Base-by-base conservation (phyloP, 257 asterid genomes). In the Plantago elongata region DNA sequence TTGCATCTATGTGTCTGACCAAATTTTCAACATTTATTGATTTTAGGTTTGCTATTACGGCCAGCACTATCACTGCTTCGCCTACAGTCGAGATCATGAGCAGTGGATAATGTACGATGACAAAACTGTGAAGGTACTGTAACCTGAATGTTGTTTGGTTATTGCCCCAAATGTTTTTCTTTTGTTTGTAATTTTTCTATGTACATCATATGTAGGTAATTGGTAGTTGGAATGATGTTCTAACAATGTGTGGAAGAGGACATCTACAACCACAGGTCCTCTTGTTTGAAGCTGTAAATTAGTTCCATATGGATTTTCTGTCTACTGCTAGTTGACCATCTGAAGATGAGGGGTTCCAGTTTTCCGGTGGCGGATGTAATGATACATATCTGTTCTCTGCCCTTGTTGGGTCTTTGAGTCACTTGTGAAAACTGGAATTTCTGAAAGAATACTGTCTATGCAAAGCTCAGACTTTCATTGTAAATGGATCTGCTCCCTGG, bases 201-300 rank as follows among this genome's bases (percentile, higher is more conserved):
- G 29, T 49, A n/a, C n/a, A 49, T 16, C 9, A 8, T 50, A 18
- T 45, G 60, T 56, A 92, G 97, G 95, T 92, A 5, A 75, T 93
- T 68, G 99, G 97, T 61, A 66, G 69, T 78, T 93, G 99, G 99
- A 72, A 68, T 65, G 96, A 93, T 54, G 99, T 93, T 62, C 86
- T 89, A 67, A 63, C 65, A 48, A 83, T 78, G 87, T 93, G 99
- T 56, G 96, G 80, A 80, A 82, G 63, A 74, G 99, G 99, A 63
- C 97, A 87, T 75, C 76, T 93, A 72, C 99, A 93, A 73, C 99
- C 99, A 12, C 99, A 93, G 68, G 89, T 89, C 62, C 96, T 93
- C 68, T 80, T 89, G 67, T 93, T 67, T 56, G 97, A 87, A 85
- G 96, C 92, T 72, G 83, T 76, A 63, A 75, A 89, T 63, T 82